These are phyloP conservation scores for Pyronema omphalodes DNA, from an alignment of 495 filamentous ascomycete species.

Conservation along the genomic window DNA sequence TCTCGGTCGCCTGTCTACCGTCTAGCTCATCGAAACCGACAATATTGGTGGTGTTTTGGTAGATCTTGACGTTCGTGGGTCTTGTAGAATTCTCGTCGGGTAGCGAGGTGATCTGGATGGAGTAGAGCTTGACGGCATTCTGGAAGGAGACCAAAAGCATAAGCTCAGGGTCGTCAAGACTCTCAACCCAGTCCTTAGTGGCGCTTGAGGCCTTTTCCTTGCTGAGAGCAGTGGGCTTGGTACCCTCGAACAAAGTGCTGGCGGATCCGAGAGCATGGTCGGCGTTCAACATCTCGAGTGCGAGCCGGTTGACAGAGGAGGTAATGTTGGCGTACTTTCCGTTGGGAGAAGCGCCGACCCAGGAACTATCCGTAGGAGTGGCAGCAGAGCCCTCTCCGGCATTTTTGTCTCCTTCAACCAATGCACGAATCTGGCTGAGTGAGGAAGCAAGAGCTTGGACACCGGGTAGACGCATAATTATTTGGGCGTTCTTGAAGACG, in stretches of 20 bases:
- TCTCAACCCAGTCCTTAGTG: constrained; percentile 75
- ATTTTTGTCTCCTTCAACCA: constrained; percentile 30
- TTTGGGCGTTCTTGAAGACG: constrained; percentile 57
- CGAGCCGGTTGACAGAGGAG: constrained; percentile 55
- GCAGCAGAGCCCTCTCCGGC: constrained; percentile 24
- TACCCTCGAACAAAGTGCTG: constrained; percentile 49
- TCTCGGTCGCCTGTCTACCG: constrained; percentile 60
- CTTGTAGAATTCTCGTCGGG: constrained; percentile 65
- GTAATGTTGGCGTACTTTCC: constrained; percentile 76
- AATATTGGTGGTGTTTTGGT: constrained; percentile 68
- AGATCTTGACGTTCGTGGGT: constrained; percentile 69
- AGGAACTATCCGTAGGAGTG: constrained; percentile 31
- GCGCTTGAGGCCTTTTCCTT: constrained; percentile 40
- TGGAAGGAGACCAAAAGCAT: constrained; percentile 89
- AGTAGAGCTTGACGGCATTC: constrained; percentile 75
- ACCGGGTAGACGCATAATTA: constrained; percentile 46
- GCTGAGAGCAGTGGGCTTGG: constrained; percentile 37
- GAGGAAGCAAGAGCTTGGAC: constrained; percentile 51
- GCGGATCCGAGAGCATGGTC: constrained; percentile 51
- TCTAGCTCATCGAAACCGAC: constrained; percentile 93
- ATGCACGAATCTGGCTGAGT: constrained; percentile 24
- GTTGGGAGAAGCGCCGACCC: constrained; percentile 49
- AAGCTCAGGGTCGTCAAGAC: constrained; percentile 94
- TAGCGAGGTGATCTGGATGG: constrained; percentile 71
- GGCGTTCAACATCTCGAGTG: constrained; percentile 72